Percentiles rank a stretch among this genome's conserved stretches.
phyloP scores from a whole-genome alignment of 2,329 filamentous ascomycete genomes.

The Exophiala viscosa region DNA sequence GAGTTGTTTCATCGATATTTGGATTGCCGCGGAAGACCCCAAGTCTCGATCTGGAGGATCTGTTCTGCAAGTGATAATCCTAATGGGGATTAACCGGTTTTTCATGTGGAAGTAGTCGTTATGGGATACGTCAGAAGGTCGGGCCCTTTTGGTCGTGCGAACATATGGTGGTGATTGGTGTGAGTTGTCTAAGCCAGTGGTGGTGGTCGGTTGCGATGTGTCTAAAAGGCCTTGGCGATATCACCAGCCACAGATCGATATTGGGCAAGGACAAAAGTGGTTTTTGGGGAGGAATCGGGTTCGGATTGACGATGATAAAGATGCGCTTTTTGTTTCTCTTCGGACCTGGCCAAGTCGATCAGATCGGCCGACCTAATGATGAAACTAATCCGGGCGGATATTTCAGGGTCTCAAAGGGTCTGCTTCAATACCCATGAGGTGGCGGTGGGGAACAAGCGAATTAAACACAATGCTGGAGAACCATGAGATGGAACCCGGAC shows the following conservation, averaged over 20 bases:
- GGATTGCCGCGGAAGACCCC: neutral
- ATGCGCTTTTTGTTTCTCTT: neutral
- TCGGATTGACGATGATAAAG: neutral
- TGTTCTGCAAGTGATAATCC: conserved; percentile 13
- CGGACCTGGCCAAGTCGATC: neutral
- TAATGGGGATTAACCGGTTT: conserved; percentile 7
- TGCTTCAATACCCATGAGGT: conserved; percentile 8
- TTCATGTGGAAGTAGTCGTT: conserved; percentile 17
- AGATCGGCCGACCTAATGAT: conserved; percentile 12
- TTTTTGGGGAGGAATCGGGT: neutral
- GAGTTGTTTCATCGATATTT: conserved; percentile 16
- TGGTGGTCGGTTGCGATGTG: conserved; percentile 1
- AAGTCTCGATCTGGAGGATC: conserved; percentile 19
- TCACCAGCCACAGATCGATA: conserved; percentile 4
- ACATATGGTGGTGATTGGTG: conserved; percentile 1
- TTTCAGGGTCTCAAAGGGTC: conserved; percentile 18
- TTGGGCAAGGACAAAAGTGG: neutral
- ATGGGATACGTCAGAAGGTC: conserved; percentile 2
- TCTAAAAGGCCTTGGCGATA: conserved; percentile 4
- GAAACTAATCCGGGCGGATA: conserved; percentile 3
- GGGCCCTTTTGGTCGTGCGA: conserved; percentile 4
- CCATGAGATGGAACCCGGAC: conserved; percentile 8
- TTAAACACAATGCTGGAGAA: neutral
- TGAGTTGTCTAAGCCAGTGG: conserved; percentile 1
- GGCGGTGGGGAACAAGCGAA: conserved; percentile 13